Evolutionary conservation across 2,329 filamentous ascomycete species (phyloP).

Genomic region (Fusarium begoniae): DNA sequence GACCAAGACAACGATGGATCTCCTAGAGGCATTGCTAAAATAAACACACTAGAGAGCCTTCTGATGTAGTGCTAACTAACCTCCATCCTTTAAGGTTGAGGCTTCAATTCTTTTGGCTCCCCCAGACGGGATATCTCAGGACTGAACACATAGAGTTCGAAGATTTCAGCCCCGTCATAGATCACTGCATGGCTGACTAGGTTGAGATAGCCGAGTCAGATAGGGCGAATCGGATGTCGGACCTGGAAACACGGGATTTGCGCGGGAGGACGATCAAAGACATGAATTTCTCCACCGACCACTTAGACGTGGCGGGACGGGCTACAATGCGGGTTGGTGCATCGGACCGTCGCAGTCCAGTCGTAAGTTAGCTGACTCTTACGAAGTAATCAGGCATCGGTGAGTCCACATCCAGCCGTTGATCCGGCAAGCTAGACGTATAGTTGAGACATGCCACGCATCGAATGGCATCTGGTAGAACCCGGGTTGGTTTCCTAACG

Average conservation of each 20-base stretch:
- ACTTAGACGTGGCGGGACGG: background rate
- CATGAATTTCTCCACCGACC: background rate
- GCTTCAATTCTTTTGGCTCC: background rate
- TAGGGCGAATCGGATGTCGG: background rate
- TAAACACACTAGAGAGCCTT: background rate
- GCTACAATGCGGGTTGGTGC: background rate
- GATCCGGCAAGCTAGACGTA: too few species aligned
- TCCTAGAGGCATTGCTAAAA: background rate
- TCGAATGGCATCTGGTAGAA: background rate
- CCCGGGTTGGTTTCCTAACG: too few species aligned
- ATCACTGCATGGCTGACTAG: background rate
- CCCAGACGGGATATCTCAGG: background rate
- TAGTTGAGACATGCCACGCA: background rate
- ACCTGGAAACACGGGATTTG: background rate
- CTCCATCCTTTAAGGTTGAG: too few species aligned
- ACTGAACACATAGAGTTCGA: background rate
- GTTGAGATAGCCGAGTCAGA: background rate
- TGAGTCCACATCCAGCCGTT: background rate
- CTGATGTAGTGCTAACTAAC: fast-evolving
- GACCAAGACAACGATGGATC: background rate
- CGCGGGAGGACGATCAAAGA: background rate
- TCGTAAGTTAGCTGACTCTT: background rate
- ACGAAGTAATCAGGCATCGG: background rate
- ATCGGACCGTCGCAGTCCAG: background rate
- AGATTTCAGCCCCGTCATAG: background rate